These are phyloP conservation scores for Amphirosellinia nigrospora DNA, from an alignment of 495 filamentous ascomycete species.

Conservation along the genomic window DNA sequence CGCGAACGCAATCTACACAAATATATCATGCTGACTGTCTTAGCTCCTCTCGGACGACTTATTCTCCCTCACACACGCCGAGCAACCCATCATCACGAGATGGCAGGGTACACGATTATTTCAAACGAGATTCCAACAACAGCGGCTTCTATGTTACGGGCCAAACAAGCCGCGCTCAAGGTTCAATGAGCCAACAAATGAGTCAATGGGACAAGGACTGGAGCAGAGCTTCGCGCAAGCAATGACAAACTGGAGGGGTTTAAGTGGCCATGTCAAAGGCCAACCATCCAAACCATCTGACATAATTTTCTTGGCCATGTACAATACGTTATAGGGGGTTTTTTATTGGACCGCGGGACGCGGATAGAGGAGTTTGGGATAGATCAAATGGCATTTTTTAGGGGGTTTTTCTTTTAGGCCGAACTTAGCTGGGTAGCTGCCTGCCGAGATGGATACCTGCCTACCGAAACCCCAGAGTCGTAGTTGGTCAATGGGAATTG, in stretches of 20 bases:
- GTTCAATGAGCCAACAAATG: conserved; percentile 2
- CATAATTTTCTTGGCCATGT: conserved; percentile 19
- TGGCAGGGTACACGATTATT: not conserved
- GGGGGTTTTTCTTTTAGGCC: no score
- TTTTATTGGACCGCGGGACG: conserved; percentile 17
- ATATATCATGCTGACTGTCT: not conserved
- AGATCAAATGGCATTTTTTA: conserved; percentile 20
- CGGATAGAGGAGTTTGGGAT: not conserved
- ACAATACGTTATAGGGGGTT: not conserved
- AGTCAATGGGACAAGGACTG: conserved; percentile 8
- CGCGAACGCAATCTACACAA: not conserved
- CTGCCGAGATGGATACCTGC: not conserved
- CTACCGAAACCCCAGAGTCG: not conserved
- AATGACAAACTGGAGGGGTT: conserved; percentile 16
- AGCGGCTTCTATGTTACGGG: conserved; percentile 12
- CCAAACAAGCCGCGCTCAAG: not conserved
- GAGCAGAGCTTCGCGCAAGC: not conserved
- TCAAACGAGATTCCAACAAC: not conserved
- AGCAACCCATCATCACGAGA: not conserved
- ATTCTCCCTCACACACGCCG: not conserved
- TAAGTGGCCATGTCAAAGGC: not conserved
- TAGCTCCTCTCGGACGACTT: not conserved
- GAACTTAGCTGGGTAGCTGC: not conserved
- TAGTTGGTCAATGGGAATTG: conserved; percentile 3
- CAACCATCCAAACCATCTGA: not conserved